These are phyloP conservation scores for Emericellopsis atlantica DNA, from an alignment of 2,329 filamentous ascomycete genomes.

Conservation along the genomic window DNA sequence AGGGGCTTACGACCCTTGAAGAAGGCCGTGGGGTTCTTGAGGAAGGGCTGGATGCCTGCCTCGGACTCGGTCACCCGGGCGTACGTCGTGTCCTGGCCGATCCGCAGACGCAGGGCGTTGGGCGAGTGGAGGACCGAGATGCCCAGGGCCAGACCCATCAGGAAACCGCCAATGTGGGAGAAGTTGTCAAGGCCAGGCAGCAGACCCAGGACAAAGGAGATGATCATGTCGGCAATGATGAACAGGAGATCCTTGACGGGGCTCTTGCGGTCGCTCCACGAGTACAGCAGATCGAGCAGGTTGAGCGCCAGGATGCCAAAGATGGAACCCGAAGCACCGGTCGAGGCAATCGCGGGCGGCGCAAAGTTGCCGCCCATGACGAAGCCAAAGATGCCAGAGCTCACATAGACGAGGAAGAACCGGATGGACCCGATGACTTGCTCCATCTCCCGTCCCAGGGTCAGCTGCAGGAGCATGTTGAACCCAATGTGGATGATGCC, in stretches of 20 bases:
- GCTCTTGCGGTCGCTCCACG: constrained; percentile 66
- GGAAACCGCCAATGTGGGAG: constrained; percentile 88
- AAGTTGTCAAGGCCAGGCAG: constrained; percentile 95
- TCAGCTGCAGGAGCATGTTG: constrained; percentile 86
- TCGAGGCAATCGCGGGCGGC: constrained; percentile 66
- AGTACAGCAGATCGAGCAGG: constrained; percentile 83
- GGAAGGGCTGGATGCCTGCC: constrained; percentile 37
- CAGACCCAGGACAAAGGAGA: constrained; percentile 85
- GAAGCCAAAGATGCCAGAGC: constrained; percentile 88
- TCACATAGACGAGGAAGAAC: constrained; percentile 82
- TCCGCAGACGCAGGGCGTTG: constrained; percentile 60
- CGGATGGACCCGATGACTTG: constrained; percentile 76
- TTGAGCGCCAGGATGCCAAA: constrained; percentile 87
- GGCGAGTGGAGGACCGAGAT: constrained; percentile 84
- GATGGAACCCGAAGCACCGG: constrained; percentile 78
- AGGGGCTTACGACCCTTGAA: constrained; percentile 86
- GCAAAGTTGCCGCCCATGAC: constrained; percentile 92
- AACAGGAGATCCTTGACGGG: constrained; percentile 81
- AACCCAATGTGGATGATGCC: constrained; percentile 92
- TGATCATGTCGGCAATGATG: constrained; percentile 71
- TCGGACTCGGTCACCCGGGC: constrained; percentile 47
- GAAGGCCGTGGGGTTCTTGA: constrained; percentile 58
- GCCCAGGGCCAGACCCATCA: constrained; percentile 81
- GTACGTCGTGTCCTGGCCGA: constrained; percentile 61
- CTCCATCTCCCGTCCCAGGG: constrained; percentile 87